phyloP scores from a whole-genome alignment of 805 yeast genomes.

The Yarrowia alimentaria region DNA sequence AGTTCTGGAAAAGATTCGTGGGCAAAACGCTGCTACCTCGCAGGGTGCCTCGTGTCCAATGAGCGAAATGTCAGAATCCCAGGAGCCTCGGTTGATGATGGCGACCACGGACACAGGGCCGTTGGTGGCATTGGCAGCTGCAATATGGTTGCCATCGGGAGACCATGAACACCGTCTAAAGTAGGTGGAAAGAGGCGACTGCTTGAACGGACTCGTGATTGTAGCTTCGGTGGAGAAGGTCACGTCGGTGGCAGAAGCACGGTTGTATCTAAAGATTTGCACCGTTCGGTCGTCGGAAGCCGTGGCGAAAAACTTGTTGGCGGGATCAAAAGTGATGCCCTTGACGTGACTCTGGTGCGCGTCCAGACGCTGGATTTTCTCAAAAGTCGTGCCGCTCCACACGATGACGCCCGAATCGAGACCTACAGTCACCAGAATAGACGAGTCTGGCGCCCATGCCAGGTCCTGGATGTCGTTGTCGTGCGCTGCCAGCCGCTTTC shows the following conservation, averaged over 20 bases:
- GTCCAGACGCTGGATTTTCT: constrained; percentile 82
- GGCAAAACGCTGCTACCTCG: constrained; percentile 60
- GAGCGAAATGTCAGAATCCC: constrained; percentile 62
- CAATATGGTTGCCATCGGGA: constrained; percentile 69
- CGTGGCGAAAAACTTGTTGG: constrained; percentile 95
- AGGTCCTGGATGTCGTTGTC: constrained; percentile 97
- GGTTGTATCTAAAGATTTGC: constrained; percentile 80
- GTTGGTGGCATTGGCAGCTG: constrained; percentile 65
- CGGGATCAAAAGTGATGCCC: constrained; percentile 97
- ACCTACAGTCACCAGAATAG: constrained; percentile 89
- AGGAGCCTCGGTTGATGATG: constrained; percentile 59
- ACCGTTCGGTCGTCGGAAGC: constrained; percentile 94
- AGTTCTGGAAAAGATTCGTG: constrained; percentile 39
- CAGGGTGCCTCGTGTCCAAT: constrained; percentile 71
- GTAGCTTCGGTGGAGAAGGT: constrained; percentile 85
- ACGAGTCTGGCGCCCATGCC: constrained; percentile 96
- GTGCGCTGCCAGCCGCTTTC: constrained; percentile 91
- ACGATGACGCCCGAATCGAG: constrained; percentile 87
- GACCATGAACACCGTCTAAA: constrained; percentile 73
- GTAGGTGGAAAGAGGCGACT: constrained; percentile 89
- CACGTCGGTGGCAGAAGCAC: constrained; percentile 60
- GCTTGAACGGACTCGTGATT: constrained; percentile 78
- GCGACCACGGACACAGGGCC: constrained; percentile 65
- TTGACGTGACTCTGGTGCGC: constrained; percentile 94
- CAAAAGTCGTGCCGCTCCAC: constrained; percentile 92